Evolutionary conservation across 805 yeast genomes (phyloP), one percentile per base, ranked within the genome.

Genomic region (Suhomyces canberraensis): DNA sequence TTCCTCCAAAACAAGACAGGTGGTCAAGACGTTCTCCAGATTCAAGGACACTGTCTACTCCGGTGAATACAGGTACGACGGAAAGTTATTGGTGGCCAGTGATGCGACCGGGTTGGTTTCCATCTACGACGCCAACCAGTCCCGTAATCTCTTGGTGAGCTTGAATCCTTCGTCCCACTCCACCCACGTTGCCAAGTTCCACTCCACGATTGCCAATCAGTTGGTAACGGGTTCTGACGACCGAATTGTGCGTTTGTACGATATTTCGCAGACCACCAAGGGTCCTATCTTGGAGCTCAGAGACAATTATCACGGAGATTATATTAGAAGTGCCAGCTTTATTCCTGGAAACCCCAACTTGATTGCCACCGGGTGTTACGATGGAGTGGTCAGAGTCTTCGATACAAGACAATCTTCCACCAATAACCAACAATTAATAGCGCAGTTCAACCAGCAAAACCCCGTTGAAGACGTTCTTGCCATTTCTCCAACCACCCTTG

Each of bases 51-150:
- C 90, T 0, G 98, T 89, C 0, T 88, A 86, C 56, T 78, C 88
- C 21, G 98, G 96, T 31, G 95, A 89, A 58, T 91, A 81, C 60
- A 75, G 98, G 52, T 75, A 75, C 39, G 98, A 93, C 56, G 98
- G 98, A 37, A 85, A 87, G 56, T 73, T 93, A 31, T 60, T 93
- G 19, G 95, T 84, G 15, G 97, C 97, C 4, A 95, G 96, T 51
- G 98, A 93, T 65, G 96, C 95, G 11, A 79, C 93, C 3, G 98
- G 98, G 14, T 59, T 87, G 39, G 95, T 93, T 11, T 95, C 95
- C 45, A 81, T 90, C 8, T 91, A 85, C 55, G 97, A 93, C 59
- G 80, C 95, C 21, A 69, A 75, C 38, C 82, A 78, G 47, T 89
- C 95, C 29, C 71, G 95, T 48, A 79, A 87, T 16, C 67, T 89